Evolutionary conservation across 768 basidiomycete genomes (phyloP).

Genomic region (Cytidiella melzeri): DNA sequence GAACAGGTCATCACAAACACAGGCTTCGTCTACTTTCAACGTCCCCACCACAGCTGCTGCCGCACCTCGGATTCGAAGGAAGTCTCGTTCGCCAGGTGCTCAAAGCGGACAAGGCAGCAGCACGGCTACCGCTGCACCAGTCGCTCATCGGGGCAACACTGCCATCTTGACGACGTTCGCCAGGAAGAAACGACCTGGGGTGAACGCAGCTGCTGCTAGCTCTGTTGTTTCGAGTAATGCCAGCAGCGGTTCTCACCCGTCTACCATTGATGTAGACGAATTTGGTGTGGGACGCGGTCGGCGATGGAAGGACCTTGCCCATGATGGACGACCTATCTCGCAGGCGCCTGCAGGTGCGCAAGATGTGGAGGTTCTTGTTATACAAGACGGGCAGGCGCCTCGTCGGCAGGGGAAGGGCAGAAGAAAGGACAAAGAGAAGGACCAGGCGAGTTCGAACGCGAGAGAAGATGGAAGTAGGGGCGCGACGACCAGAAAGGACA

Average conservation of each 20-base stretch:
- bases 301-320: background rate
- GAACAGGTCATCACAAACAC: conserved; percentile 8
- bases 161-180: background rate
- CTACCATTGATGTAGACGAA: background rate
- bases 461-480: conserved; percentile 26
- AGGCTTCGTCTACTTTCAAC: too few species aligned
- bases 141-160: conserved; percentile 28
- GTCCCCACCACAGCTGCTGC: too few species aligned
- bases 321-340: too few species aligned
- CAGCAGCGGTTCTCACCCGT: background rate
- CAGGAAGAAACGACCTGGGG: background rate
- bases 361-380: conserved; percentile 9
- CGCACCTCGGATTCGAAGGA: conserved; percentile 21
- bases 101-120: conserved; percentile 15
- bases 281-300: conserved; percentile 1
- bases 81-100: conserved; percentile 31
- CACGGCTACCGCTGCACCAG: conserved; percentile 17
- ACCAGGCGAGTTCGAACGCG: conserved; percentile 34
- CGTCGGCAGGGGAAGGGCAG: conserved; percentile 10
- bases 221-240: background rate
- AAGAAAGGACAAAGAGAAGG: conserved; percentile 29
- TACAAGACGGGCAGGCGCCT: conserved; percentile 15
- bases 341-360: too few species aligned
- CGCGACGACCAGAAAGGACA: conserved; percentile 5
- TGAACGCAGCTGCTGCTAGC: too few species aligned